Evolutionary conservation across 176 grass and related monocot genomes (phyloP).

Genomic region (Oryza australiensis): DNA sequence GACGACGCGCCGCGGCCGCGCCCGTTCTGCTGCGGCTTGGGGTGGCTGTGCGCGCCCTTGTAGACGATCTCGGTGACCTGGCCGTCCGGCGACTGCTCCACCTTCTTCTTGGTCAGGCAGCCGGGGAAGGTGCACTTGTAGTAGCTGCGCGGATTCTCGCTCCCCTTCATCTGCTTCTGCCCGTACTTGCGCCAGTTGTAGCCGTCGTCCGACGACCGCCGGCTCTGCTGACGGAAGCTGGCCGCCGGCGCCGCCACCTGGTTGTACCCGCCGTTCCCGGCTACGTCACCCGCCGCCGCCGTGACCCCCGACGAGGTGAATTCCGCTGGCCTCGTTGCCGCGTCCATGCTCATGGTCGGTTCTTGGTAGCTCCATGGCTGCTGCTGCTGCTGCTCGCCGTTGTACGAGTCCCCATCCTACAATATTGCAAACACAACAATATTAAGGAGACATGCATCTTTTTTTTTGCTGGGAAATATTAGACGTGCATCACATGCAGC

Average conservation of each 20-base stretch:
- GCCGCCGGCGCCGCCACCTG: not conserved
- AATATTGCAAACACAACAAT: not conserved
- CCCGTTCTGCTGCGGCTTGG: slow-evolving; percentile 57
- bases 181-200: slow-evolving; percentile 99
- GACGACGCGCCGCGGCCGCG: slow-evolving; percentile 39
- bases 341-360: slow-evolving; percentile 19
- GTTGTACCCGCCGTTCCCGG: slow-evolving; percentile 1
- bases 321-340: slow-evolving; percentile 1
- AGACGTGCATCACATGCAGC: no score
- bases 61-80: slow-evolving; percentile 95
- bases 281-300: not conserved
- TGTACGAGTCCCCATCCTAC: slow-evolving; percentile 38
- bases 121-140: slow-evolving; percentile 93
- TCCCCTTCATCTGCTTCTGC: slow-evolving; percentile 95
- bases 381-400: slow-evolving; percentile 32
- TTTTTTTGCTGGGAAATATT: no score
- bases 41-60: slow-evolving; percentile 86
- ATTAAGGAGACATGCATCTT: no score
- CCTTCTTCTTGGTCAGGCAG: slow-evolving; percentile 93
- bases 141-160: slow-evolving; percentile 94
- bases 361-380: slow-evolving; percentile 58
- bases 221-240: slow-evolving; percentile 45
- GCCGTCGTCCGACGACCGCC: slow-evolving; percentile 69
- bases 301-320: slow-evolving; percentile 15
- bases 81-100: slow-evolving; percentile 75